Evolutionary conservation across 192 early-diverging fungal genomes (phyloP).

Genomic region (Fimicolochytrium jonesii): DNA sequence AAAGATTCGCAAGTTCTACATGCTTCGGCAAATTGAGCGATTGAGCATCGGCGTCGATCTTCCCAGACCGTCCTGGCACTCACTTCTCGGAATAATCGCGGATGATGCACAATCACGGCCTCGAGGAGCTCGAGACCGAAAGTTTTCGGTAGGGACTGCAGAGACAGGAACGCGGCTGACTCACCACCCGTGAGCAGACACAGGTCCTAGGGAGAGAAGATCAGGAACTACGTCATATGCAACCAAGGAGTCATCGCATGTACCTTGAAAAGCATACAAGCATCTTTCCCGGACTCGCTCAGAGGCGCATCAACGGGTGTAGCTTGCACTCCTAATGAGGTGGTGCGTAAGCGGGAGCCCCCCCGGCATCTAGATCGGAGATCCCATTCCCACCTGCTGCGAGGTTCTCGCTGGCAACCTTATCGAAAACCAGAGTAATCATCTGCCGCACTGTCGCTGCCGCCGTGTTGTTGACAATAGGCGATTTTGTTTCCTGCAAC

Average conservation of each 20-base stretch:
- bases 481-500: constrained; percentile 78
- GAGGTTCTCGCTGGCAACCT: constrained; percentile 68
- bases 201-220: constrained; percentile 67
- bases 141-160: constrained; percentile 51
- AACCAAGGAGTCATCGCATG: background rate
- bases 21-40: constrained; percentile 45
- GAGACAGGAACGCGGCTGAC: constrained; percentile 58
- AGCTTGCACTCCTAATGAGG: no score
- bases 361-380: no score
- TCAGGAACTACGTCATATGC: background rate
- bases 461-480: constrained; percentile 80
- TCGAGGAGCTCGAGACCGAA: constrained; percentile 94
- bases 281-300: constrained; percentile 52
- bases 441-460: constrained; percentile 80
- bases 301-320: background rate
- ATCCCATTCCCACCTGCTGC: no score
- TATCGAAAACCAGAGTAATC: constrained; percentile 82
- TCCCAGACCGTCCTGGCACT: background rate
- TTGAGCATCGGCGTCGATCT: constrained; percentile 2
- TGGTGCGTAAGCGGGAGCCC: no score
- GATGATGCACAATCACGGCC: constrained; percentile 76
- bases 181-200: constrained; percentile 73
- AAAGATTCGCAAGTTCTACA: constrained; percentile 59
- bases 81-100: constrained; percentile 69
- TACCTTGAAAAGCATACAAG: constrained; percentile 79